Evolutionary conservation across 2,329 filamentous ascomycete genomes (phyloP).

Genomic region (Ceratocystis alfenasii): DNA sequence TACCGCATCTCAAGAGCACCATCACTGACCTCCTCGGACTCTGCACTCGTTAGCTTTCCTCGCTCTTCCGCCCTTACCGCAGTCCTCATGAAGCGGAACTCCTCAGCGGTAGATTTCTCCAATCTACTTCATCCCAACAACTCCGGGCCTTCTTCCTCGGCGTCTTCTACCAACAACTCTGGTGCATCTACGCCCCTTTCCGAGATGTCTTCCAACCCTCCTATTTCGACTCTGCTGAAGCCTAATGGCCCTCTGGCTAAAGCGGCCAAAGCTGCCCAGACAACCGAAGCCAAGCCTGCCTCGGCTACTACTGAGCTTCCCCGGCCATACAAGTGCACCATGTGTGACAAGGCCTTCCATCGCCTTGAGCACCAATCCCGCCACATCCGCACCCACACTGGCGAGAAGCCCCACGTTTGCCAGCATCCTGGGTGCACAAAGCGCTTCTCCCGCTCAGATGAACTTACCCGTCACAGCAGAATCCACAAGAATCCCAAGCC

Average conservation of each 20-base stretch:
- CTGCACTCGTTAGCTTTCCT: not conserved
- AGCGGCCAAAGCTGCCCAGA: constrained; percentile 42
- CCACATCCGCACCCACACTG: constrained; percentile 94
- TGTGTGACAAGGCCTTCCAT: constrained; percentile 98
- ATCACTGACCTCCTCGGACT: not conserved
- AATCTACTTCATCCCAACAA: constrained; percentile 55
- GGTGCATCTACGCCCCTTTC: constrained; percentile 19
- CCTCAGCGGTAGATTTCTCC: constrained; percentile 62
- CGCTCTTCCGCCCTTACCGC: not conserved
- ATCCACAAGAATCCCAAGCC: constrained; percentile 99
- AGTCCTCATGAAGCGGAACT: constrained; percentile 62
- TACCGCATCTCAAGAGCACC: not conserved
- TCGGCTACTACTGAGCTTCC: constrained; percentile 58
- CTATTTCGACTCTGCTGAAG: constrained; percentile 36
- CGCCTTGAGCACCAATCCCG: constrained; percentile 83
- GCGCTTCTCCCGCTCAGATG: constrained; percentile 91
- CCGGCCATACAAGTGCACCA: constrained; percentile 92
- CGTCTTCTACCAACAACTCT: constrained; percentile 19
- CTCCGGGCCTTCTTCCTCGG: constrained; percentile 12
- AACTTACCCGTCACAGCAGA: constrained; percentile 89
- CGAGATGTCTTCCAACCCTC: constrained; percentile 20
- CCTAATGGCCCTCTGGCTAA: constrained; percentile 46
- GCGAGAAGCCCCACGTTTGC: constrained; percentile 96
- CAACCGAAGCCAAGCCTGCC: constrained; percentile 32
- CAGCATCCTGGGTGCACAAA: constrained; percentile 92